Base-by-base conservation (phyloP, 768 basidiomycete species). In the Rhodosporidiobolus odoratus region DNA sequence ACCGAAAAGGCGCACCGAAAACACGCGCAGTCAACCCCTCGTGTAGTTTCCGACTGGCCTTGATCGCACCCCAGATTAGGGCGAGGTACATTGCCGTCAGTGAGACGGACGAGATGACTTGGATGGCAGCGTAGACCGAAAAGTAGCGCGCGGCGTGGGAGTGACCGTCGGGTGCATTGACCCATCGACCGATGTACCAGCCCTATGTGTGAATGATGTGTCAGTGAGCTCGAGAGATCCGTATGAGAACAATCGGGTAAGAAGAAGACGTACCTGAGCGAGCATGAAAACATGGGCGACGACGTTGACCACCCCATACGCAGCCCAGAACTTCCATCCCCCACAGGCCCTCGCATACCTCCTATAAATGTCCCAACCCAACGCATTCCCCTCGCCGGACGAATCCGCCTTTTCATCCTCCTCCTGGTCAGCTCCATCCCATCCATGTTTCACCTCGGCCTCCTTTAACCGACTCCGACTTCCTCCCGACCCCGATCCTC, bases 281-380 rank as follows among this genome's bases (percentile, higher is more conserved):
- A 69, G 65, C 72, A 73, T 73, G 52, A 69, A 66, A 19, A 73
- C 68, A 56, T 73, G 72, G 3, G 72, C 72, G 32, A 48, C 27
- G 23, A 73, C 8, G 57, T 73, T 73, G 61, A 73, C 61, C 56
- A 64, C 30, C 7, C 58, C 56, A 58, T 73, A 73, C 2, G 35
- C 21, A 0, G 30, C 7, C 72, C 72, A 73, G 58, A 73, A 73
- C 16, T 6, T 34, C 48, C 27, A 35, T 1, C 72, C 68, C n/a
- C 72, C 72, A 60, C 66, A 66, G 25, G 72, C 72, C 1, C 37
- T n/a, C 8, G 58, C 65, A 41, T 73, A 73, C 17, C 37, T 38
- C 21, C 47, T 56, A 32, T 73, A 73, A 1, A 69, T 62, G 17
- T 37, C 8, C 64, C 60, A 73, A 23, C 60, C 58, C 34, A 73